phyloP scores from a whole-genome alignment of 768 basidiomycete species.

The Mycena pura region DNA sequence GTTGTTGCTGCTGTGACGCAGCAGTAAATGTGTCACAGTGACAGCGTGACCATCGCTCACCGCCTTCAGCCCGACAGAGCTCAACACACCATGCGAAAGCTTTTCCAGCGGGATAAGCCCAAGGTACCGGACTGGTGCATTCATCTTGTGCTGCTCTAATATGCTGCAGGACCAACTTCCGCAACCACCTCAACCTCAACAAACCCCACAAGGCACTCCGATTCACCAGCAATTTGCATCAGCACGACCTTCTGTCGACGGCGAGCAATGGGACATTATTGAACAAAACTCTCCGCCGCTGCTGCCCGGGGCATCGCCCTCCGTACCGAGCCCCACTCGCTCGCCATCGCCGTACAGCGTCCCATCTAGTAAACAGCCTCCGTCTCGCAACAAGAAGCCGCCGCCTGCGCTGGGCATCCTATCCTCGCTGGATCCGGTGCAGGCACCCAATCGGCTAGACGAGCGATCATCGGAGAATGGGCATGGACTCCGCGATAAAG shows the following conservation, averaged over 20 bases:
- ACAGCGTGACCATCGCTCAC: no score
- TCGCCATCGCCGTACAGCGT: conserved; percentile 56
- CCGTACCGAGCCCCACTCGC: conserved; percentile 46
- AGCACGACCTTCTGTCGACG: conserved; percentile 38
- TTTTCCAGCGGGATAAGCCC: conserved; percentile 60
- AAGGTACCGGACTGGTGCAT: conserved; percentile 42
- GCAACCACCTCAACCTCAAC: neutral
- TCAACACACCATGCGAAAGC: conserved; percentile 64
- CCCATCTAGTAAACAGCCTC: conserved; percentile 28
- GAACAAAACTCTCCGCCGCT: conserved; percentile 39
- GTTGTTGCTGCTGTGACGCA: no score
- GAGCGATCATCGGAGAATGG: conserved; percentile 41
- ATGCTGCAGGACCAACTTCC: conserved; percentile 20
- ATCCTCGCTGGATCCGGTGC: conserved; percentile 62
- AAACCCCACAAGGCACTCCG: conserved; percentile 34
- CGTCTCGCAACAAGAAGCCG: conserved; percentile 37
- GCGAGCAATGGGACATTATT: conserved; percentile 57
- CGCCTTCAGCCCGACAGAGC: no score
- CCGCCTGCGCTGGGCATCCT: conserved; percentile 56
- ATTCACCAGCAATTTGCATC: conserved; percentile 46
- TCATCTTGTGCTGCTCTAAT: conserved; percentile 35
- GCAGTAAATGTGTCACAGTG: no score
- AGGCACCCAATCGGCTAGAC: conserved; percentile 41
- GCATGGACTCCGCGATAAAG: conserved; percentile 30
- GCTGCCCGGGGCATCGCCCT: conserved; percentile 51